Conservation (phyloP, 2,329 filamentous ascomycete genomes). For the Epicoccum nigrum region DNA sequence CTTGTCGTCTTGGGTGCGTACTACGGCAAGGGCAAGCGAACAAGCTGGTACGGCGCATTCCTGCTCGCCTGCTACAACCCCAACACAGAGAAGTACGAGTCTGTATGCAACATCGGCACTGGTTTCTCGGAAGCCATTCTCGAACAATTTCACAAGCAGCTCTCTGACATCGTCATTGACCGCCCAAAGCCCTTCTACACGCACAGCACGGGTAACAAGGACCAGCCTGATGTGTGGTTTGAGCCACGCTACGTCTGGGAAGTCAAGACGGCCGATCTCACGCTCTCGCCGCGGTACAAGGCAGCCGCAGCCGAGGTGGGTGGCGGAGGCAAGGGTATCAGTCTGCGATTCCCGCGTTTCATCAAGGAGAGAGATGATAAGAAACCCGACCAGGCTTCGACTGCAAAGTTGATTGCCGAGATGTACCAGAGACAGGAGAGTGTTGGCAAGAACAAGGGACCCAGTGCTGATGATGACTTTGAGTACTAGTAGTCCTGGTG, state of each 20-base stretch:
- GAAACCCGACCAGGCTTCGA: constrained; percentile 89
- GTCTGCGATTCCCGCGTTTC: constrained; percentile 88
- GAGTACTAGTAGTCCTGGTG: too few species aligned
- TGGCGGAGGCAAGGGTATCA: constrained; percentile 77
- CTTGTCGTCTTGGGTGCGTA: constrained; percentile 96
- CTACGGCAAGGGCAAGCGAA: constrained; percentile 92
- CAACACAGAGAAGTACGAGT: constrained; percentile 81
- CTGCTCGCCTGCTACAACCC: constrained; percentile 92
- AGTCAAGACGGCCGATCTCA: constrained; percentile 94
- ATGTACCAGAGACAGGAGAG: constrained; percentile 98
- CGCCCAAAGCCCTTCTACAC: constrained; percentile 92
- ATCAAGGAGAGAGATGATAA: constrained; percentile 94
- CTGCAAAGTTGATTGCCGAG: constrained; percentile 83
- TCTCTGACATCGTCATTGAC: constrained; percentile 82
- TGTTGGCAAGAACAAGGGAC: constrained; percentile 83
- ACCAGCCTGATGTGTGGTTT: constrained; percentile 98
- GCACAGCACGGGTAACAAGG: constrained; percentile 81
- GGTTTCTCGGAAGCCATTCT: constrained; percentile 95
- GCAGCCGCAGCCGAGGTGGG: constrained; percentile 82
- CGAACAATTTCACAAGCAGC: constrained; percentile 79
- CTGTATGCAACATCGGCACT: constrained; percentile 97
- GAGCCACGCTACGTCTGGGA: constrained; percentile 96
- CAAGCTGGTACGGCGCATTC: constrained; percentile 94
- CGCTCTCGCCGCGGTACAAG: constrained; percentile 88
- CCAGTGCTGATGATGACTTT: constrained; percentile 93